phyloP scores from a whole-genome alignment of 2,329 filamentous ascomycete genomes.

The Colletotrichum phormii region DNA sequence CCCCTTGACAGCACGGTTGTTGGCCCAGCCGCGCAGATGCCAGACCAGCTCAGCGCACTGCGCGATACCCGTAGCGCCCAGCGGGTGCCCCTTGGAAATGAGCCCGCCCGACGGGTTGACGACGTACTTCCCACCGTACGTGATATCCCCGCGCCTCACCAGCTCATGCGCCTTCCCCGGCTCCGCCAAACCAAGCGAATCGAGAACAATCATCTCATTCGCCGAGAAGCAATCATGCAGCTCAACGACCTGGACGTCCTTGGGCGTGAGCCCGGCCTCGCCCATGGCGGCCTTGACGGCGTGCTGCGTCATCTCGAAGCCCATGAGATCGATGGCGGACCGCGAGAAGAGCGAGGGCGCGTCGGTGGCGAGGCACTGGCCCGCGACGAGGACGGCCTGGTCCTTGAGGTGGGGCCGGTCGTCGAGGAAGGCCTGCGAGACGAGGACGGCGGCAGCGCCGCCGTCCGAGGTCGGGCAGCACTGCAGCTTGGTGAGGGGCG shows the following conservation, averaged over 20 bases:
- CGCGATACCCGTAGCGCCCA: constrained; percentile 93
- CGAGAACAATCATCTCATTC: constrained; percentile 92
- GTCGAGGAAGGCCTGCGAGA: constrained; percentile 89
- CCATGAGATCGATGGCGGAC: constrained; percentile 88
- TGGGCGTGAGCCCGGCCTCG: constrained; percentile 76
- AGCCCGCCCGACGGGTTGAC: constrained; percentile 95
- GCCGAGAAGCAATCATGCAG: constrained; percentile 97
- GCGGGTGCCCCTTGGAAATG: constrained; percentile 95
- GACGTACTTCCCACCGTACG: constrained; percentile 85
- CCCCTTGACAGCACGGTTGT: constrained; percentile 79
- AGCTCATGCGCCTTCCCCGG: constrained; percentile 92
- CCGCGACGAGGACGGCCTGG: constrained; percentile 89
- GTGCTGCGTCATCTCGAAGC: constrained; percentile 83
- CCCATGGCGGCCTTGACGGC: constrained; percentile 77
- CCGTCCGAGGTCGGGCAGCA: constrained; percentile 98
- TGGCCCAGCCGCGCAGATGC: constrained; percentile 96
- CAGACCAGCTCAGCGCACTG: constrained; percentile 96
- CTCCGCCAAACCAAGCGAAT: constrained; percentile 83
- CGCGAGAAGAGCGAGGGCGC: constrained; percentile 81
- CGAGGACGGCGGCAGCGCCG: constrained; percentile 87
- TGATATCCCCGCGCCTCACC: constrained; percentile 88
- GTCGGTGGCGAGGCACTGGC: constrained; percentile 90
- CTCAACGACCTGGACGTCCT: constrained; percentile 83
- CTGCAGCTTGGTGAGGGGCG: constrained; percentile 95
- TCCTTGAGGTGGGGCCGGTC: constrained; percentile 83